phyloP scores from a whole-genome alignment of 768 basidiomycete species.

The Trametes meyenii region DNA sequence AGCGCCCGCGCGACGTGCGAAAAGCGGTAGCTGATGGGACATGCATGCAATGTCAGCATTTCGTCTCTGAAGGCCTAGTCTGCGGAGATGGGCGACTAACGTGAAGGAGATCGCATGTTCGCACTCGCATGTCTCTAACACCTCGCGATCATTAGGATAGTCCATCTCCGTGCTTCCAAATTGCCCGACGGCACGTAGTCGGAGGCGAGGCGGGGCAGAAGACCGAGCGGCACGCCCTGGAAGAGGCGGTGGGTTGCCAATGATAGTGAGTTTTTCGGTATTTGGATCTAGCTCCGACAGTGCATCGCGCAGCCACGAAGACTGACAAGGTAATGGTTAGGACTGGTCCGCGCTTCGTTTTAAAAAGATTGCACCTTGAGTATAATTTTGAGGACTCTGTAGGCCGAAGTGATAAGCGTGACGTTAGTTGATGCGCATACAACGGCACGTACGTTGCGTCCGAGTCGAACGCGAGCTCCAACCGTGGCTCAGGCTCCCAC shows the following conservation, averaged over 20 bases:
- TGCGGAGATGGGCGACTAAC: constrained; percentile 43
- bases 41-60: not conserved
- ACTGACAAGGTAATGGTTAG: constrained; percentile 39
- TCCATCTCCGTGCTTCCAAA: constrained; percentile 95
- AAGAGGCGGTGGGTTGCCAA: constrained; percentile 63
- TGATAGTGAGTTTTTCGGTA: constrained; percentile 82
- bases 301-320: constrained; percentile 93
- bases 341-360: not conserved
- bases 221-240: constrained; percentile 30
- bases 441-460: constrained; percentile 53
- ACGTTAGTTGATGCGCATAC: not conserved
- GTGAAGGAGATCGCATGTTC: constrained; percentile 64
- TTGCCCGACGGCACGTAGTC: constrained; percentile 78
- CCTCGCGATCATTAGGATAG: constrained; percentile 90
- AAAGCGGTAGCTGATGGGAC: constrained; percentile 70
- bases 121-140: constrained; percentile 91
- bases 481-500: constrained; percentile 78
- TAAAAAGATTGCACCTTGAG: constrained; percentile 59
- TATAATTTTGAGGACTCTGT: constrained; percentile 69
- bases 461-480: constrained; percentile 79
- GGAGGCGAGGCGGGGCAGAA: constrained; percentile 62
- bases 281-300: constrained; percentile 90
- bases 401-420: not conserved
- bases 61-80: not conserved
- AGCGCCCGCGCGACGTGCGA: constrained; percentile 72